Conservation (phyloP, 2,329 filamentous ascomycete species). For the Exophiala oligosperma region DNA sequence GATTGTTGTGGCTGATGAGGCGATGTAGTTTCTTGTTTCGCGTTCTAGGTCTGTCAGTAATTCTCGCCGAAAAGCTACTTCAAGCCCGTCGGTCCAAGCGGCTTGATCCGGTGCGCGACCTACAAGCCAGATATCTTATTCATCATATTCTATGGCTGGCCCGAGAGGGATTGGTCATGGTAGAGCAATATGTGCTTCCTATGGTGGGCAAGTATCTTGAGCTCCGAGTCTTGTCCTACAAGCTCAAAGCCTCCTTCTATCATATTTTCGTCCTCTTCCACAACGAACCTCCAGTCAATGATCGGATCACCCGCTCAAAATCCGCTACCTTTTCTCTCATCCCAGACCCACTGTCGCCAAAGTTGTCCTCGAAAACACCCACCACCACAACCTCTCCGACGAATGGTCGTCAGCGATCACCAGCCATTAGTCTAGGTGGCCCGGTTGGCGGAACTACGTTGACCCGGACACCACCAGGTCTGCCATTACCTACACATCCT, state of each 20-base stretch:
- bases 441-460: slow-evolving; percentile 50
- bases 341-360: slow-evolving; percentile 28
- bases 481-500: slow-evolving; percentile 16
- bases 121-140: slow-evolving; percentile 73
- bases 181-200: slow-evolving; percentile 83
- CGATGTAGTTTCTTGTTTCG: slow-evolving; percentile 71
- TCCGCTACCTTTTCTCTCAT: slow-evolving; percentile 25
- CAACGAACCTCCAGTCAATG: slow-evolving; percentile 77
- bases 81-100: slow-evolving; percentile 79
- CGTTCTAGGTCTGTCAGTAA: slow-evolving; percentile 84
- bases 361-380: slow-evolving; percentile 13
- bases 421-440: slow-evolving; percentile 56
- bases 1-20: slow-evolving; percentile 1
- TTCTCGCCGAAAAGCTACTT: slow-evolving; percentile 80
- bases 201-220: slow-evolving; percentile 77
- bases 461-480: slow-evolving; percentile 35
- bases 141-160: slow-evolving; percentile 95
- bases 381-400: slow-evolving; percentile 46
- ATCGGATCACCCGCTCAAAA: slow-evolving; percentile 36
- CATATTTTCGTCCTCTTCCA: slow-evolving; percentile 97
- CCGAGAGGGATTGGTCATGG: slow-evolving; percentile 81
- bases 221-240: slow-evolving; percentile 85
- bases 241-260: slow-evolving; percentile 90
- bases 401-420: slow-evolving; percentile 44
- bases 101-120: slow-evolving; percentile 75